These are phyloP conservation scores for Vaccinium darrowii DNA, from an alignment of 148 eudicot species.

Conservation along the genomic window DNA sequence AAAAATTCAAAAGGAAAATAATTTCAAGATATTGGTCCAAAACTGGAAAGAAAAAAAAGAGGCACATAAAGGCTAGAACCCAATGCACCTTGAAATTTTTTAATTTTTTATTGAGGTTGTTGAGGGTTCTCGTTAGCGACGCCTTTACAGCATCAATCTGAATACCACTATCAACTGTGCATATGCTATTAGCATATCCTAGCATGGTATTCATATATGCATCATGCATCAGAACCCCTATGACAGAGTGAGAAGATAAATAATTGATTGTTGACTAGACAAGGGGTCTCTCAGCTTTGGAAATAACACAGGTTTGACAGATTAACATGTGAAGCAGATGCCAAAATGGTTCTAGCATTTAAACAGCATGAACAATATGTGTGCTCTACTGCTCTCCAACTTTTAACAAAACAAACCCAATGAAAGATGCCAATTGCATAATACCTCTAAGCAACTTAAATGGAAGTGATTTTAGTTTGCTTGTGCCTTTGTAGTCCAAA, in stretches of 20 bases:
- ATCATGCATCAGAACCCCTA: constrained; percentile 89
- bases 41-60: neutral
- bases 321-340: neutral
- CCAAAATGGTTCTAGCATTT: neutral
- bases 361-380: neutral
- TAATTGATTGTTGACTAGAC: neutral
- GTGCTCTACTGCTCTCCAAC: neutral
- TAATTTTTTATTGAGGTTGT: constrained; percentile 79
- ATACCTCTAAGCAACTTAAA: neutral
- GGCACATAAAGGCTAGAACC: neutral
- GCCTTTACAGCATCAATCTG: constrained; percentile 95
- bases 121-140: constrained; percentile 79
- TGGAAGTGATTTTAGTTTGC: neutral
- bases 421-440: neutral
- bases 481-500: neutral
- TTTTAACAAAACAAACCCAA: neutral
- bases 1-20: neutral
- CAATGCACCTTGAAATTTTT: constrained; percentile 51
- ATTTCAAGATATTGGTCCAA: neutral
- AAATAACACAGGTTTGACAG: neutral
- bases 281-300: neutral
- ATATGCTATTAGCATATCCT: constrained; percentile 98
- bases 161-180: constrained; percentile 93
- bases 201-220: constrained; percentile 68
- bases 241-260: neutral